Base-by-base conservation (phyloP, 73 alveolate species). In the Paramecium biaurelia region DNA sequence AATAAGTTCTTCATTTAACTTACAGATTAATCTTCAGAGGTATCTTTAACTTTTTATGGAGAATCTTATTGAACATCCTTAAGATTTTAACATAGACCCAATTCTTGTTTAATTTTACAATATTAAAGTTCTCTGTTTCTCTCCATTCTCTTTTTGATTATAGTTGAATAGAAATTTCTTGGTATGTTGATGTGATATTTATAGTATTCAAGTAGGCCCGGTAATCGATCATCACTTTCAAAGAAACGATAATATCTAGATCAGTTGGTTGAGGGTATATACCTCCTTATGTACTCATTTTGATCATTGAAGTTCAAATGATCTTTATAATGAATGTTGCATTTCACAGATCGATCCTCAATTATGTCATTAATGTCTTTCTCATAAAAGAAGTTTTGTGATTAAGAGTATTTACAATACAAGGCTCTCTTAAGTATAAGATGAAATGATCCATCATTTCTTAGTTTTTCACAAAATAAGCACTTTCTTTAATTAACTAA, bases 1-100 rank as follows among this genome's bases (percentile, higher is more conserved):
- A 79, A 34, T 79, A 79, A 23, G 49, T 79, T 41, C 6, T 79
- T 79, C 90, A 79, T 79, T 79, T 79, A 37, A 35, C 87, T 24
- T 15, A 45, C 76, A 10, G 90, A 43, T 20, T 63, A 14, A 79
- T 79, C 90, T 2, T 45, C 90, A 43, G 90, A 79, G 28, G 72
- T 43, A 24, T 79, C 90, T 45, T 79, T 79, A 4, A 24, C 20
- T 41, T 45, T 37, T 0, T 12, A 12, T 4, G 70, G 26, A 79
- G 67, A 37, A 4, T 74, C 59, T 7, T 32, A 18, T n/a, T 76
- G 38, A 8, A n/a, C 0, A 0, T 49, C 18, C 18, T 53, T 53
- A 23, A 4, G 23, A 42, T 79, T 63, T 23, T 79, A 35, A 35
- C n/a, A 18, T 0, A 72, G 58, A 15, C 90, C 90, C 14, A 79